A percentile compares a stretch with the other conserved stretches of the same genome.
Conservation (phyloP, 148 eudicot genomes). For the Spergularia bocconei region DNA sequence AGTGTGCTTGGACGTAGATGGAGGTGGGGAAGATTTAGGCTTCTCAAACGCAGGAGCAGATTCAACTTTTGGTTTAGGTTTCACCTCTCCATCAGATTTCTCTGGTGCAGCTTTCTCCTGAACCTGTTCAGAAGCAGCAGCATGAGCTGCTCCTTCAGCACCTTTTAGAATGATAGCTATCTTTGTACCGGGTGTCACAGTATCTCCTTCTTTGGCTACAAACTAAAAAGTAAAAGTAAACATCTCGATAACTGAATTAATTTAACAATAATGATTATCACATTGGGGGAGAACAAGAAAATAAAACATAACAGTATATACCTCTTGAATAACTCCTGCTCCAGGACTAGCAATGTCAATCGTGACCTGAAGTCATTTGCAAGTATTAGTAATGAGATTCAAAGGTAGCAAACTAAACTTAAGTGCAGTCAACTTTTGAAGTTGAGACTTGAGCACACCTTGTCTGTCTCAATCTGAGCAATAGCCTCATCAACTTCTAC, state of each 20-base stretch:
- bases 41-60: conserved; percentile 5
- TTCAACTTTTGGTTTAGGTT: conserved; percentile 12
- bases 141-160: conserved; percentile 1
- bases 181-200: conserved; percentile 38
- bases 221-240: conserved; percentile 23
- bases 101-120: conserved; percentile 8
- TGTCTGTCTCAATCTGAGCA: conserved; percentile 46
- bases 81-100: conserved; percentile 9
- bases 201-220: conserved; percentile 41
- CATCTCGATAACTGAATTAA: not conserved
- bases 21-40: conserved; percentile 47
- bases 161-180: conserved; percentile 33
- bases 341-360: conserved; percentile 42
- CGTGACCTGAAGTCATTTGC: conserved; percentile 31
- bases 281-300: too few relatives aligned
- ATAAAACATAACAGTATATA: not conserved
- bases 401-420: too few relatives aligned
- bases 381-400: not conserved
- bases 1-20: conserved; percentile 36
- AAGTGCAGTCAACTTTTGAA: too few relatives aligned
- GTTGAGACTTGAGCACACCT: conserved; percentile 18
- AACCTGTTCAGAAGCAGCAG: conserved; percentile 12
- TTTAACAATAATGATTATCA: not conserved
- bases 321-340: conserved; percentile 36
- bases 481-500: conserved; percentile 41